Base-by-base conservation (phyloP, 352 stramenopile species). In the Phytophthora kernoviae region DNA sequence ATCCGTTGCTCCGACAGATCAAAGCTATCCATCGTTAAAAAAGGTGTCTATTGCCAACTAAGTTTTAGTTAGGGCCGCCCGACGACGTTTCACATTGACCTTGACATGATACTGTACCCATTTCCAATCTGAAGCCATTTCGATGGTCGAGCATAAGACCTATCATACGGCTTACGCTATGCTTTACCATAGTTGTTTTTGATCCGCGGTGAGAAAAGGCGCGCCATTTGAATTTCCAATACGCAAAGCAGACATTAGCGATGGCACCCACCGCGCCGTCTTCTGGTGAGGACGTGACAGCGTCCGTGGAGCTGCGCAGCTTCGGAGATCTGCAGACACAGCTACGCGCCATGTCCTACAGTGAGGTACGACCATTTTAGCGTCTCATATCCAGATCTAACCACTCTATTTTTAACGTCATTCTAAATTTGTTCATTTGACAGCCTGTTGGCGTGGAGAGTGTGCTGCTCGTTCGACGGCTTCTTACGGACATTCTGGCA, bases 361-460 rank as follows among this genome's bases (percentile, higher is more conserved):
- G 42, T 8, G 79, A 92, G 65, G 77, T 86, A 54, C 6, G 34
- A n/a, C n/a, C n/a, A n/a, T n/a, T n/a, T n/a, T n/a, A n/a, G n/a
- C 5, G 20, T 4, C 5, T 26, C n/a, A 36, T 20, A 8, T 20
- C 36, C 11, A 2, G 21, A 24, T 22, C 42, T 17, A 41, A 24
- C 47, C 14, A 26, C 26, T 21, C 18, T 11, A 60, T 47, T 47
- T 8, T 22, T 24, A 11, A 5, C 8, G 6, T 10, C 20, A 14
- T 14, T 51, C 21, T 34, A 39, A 26, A 48, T 17, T 20, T 43
- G 12, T 24, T 33, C 14, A 18, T 48, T 14, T 32, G 47, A 12
- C 41, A 88, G 73, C 81, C 84, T 4, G 58, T 93, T 20, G 79
- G 65, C 4, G 45, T 84, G 12, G 84, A 93, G 52, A 90, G 79